phyloP scores from a whole-genome alignment of 352 stramenopile species.

The Phytophthora ramorum region DNA sequence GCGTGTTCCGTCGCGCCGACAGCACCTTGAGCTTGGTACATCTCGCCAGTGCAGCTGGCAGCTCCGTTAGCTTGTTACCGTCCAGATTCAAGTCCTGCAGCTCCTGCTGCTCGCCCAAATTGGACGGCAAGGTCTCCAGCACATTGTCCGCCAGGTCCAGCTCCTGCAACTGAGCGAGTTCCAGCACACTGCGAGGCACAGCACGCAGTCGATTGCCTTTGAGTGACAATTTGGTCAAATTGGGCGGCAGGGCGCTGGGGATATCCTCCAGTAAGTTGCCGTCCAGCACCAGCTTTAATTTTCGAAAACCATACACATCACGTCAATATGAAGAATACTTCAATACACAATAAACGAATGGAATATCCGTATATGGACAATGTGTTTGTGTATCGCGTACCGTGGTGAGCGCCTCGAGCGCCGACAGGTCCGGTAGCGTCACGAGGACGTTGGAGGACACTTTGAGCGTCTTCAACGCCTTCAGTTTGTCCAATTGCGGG shows the following conservation, averaged over 20 bases:
- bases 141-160: slow-evolving; percentile 76
- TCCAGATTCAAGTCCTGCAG: slow-evolving; percentile 79
- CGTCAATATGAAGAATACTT: not conserved
- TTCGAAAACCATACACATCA: not conserved
- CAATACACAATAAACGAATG: not conserved
- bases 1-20: slow-evolving; percentile 63
- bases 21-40: slow-evolving; percentile 81
- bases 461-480: slow-evolving; percentile 79
- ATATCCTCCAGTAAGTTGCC: slow-evolving; percentile 72
- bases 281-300: slow-evolving; percentile 71
- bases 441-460: slow-evolving; percentile 63
- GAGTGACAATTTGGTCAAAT: slow-evolving; percentile 81
- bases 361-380: slow-evolving; percentile 7
- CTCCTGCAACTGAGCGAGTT: slow-evolving; percentile 64
- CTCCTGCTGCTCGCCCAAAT: slow-evolving; percentile 53
- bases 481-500: slow-evolving; percentile 40
- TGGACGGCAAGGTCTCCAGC: slow-evolving; percentile 49
- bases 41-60: slow-evolving; percentile 56
- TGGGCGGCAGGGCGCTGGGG: slow-evolving; percentile 60
- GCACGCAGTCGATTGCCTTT: slow-evolving; percentile 60
- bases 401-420: slow-evolving; percentile 70
- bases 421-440: slow-evolving; percentile 70
- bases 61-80: slow-evolving; percentile 51
- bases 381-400: slow-evolving; percentile 30
- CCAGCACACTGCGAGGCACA: slow-evolving; percentile 55